Percentiles rank a stretch among this genome's conserved stretches.
phyloP scores from a whole-genome alignment of 129 eudicot genomes.

The Artemisia tridentata region DNA sequence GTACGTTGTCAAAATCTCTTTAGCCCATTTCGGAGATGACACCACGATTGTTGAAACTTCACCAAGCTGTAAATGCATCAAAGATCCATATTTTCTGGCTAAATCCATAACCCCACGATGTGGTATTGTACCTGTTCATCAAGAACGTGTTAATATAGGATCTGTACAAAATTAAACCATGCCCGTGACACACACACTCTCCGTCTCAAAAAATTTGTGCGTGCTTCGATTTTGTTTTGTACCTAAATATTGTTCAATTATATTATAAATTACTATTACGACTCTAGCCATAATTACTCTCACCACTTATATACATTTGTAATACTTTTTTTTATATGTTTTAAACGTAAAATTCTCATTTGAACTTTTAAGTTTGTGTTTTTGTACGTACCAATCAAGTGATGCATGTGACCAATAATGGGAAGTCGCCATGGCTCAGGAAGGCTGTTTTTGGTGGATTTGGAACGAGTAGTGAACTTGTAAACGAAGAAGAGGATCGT shows the following conservation, averaged over 20 bases:
- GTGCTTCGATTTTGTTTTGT: neutral
- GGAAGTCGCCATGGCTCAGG: slow-evolving; percentile 36
- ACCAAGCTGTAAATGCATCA: slow-evolving; percentile 33
- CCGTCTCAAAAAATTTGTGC: neutral
- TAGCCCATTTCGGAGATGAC: slow-evolving; percentile 36
- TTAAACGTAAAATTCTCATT: neutral
- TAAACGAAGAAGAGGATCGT: slow-evolving; percentile 25
- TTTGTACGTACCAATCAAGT: slow-evolving; percentile 17
- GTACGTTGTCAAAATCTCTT: slow-evolving; percentile 29
- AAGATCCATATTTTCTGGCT: slow-evolving; percentile 27
- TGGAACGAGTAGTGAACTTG: slow-evolving; percentile 20
- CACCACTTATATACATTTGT: neutral
- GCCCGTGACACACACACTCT: neutral
- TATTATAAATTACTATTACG: too few relatives aligned
- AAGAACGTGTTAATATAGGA: neutral
- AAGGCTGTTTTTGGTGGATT: slow-evolving; percentile 15
- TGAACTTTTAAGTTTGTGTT: neutral
- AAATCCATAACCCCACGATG: slow-evolving; percentile 33
- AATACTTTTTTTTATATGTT: neutral
- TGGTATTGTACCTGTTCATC: slow-evolving; percentile 30
- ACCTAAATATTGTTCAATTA: too few relatives aligned
- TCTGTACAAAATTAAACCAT: neutral
- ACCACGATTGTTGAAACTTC: slow-evolving; percentile 32
- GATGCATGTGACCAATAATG: slow-evolving; percentile 36
- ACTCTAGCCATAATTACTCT: neutral